Evolutionary conservation across 192 early-diverging fungal genomes (phyloP), one percentile per base, ranked within the genome.

Genomic region (Umbelopsis sp.): DNA sequence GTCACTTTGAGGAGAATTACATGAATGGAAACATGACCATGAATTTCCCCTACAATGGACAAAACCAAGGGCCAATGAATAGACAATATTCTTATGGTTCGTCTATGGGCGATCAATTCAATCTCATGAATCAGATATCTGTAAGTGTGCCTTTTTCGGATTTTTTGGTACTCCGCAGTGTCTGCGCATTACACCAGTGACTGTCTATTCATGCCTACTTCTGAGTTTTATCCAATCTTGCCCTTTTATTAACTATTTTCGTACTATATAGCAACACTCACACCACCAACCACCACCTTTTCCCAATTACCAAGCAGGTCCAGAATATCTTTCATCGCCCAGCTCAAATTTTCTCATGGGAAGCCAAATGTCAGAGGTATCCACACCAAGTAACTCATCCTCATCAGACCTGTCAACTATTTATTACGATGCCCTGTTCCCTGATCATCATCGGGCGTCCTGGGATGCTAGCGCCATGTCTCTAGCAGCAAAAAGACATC

Each of bases 221-320:
- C 55, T 37, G 55, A 61, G 55, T 27, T 27, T 61, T 37, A 35
- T 61, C 25, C 33, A 16, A 15, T 61, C 55, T 25, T 61, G 55
- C 25, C 55, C 25, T 61, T 30, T 61, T 61, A 52, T 52, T 41
- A 41, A 41, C 37, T 41, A 35, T 61, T 61, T 30, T 61, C 33
- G 27, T 25, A 25, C 12, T 35, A 61, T 61, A 35, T 61, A 61
- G 55, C 55, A 61, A 35, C 33, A 61, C 55, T 30, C 55, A 25
- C 55, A 61, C 33, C 55, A 61, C 16, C 55, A 22, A 61, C 18
- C 55, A 61, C 55, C 27, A 16, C 55, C 55, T 61, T 61, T 61
- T 61, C 55, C 55, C 55, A 61, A 25, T n/a, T 61, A 61, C 55
- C 55, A 61, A 61, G 55, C 55, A 61, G 55, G 55, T 61, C n/a